Conservation (phyloP, 1,284 basidiomycete genomes). For the Schizophyllum amplum region DNA sequence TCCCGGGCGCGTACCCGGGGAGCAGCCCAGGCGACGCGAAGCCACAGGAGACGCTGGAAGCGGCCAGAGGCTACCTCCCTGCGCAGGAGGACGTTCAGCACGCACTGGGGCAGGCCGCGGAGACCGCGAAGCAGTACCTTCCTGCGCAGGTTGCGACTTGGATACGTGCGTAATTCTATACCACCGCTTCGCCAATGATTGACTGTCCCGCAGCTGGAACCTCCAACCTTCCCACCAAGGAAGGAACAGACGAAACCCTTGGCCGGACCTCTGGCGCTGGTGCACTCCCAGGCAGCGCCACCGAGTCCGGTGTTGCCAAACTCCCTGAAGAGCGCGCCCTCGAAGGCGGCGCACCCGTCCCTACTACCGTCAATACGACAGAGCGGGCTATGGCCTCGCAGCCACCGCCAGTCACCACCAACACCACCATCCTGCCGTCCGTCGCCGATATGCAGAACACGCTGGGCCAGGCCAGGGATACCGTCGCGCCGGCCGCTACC, state of each 20-base stretch:
- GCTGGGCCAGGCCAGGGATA: neutral
- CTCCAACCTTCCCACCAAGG: neutral
- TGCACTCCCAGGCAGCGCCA: conserved; percentile 1
- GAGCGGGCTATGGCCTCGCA: neutral
- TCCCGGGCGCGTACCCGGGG: neutral
- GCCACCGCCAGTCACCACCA: neutral
- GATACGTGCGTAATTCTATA: neutral
- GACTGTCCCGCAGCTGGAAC: neutral
- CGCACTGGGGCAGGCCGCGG: neutral
- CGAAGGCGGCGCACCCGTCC: neutral
- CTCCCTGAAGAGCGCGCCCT: conserved; percentile 1
- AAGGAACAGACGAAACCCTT: neutral
- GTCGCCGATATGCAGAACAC: neutral
- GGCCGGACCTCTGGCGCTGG: neutral
- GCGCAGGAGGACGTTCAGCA: neutral
- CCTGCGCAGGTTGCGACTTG: neutral
- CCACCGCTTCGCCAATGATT: neutral
- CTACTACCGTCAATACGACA: neutral
- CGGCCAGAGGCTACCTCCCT: neutral
- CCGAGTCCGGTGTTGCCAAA: conserved; percentile 1
- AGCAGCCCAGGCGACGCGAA: neutral
- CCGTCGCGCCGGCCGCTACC: neutral
- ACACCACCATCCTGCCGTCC: neutral
- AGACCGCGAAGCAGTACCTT: neutral
- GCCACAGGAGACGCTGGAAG: neutral